Evolutionary conservation across 768 basidiomycete species (phyloP), one percentile per base, ranked within the genome.

Genomic region (Macrolepiota dolichaula): DNA sequence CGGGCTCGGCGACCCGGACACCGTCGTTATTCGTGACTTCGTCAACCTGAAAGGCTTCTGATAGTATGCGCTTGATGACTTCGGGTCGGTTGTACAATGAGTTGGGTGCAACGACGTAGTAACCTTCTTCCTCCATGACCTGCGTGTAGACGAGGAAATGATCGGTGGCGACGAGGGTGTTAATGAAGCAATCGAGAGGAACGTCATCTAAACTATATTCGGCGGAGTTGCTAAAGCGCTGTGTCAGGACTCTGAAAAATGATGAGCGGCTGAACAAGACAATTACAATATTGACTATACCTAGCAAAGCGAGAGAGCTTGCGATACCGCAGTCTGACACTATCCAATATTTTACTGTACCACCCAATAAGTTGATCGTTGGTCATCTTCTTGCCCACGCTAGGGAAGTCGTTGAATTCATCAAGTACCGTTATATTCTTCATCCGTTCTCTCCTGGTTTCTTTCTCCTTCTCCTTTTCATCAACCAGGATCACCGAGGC

Each of bases 71-170:
- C 4, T 85, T 85, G 64, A 98, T 89, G 46, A 83, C 76, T 11
- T 90, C 88, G 0, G 91, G 87, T 12, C 87, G 85, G 52, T 92
- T 87, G 66, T 84, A 87, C 11, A 98, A 81, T 4, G 84, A 82
- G 3, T 79, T 82, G 15, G 92, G 87, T 7, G 92, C 96, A 57
- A 99, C 79, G 63, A 98, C 86, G 70, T 98, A 99, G 11, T 89
- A 85, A 4, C 94, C 94, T n/a, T 96, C 89, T 66, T 89, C 87
- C 72, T 96, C 94, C 71, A 90, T 89, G 4, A 76, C 76, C 56
- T 88, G 85, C 1, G 96, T 97, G 73, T 97, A 96, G 49, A 99
- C 92, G 60, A 99, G 85, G 74, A 95, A 89, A 71, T 98, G 96
- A 64, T 92, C 94, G 6, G 93, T 88, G 35, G 88, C 85, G 22